phyloP scores from a whole-genome alignment of 257 asterid genomes.

The Asclepias syriaca region DNA sequence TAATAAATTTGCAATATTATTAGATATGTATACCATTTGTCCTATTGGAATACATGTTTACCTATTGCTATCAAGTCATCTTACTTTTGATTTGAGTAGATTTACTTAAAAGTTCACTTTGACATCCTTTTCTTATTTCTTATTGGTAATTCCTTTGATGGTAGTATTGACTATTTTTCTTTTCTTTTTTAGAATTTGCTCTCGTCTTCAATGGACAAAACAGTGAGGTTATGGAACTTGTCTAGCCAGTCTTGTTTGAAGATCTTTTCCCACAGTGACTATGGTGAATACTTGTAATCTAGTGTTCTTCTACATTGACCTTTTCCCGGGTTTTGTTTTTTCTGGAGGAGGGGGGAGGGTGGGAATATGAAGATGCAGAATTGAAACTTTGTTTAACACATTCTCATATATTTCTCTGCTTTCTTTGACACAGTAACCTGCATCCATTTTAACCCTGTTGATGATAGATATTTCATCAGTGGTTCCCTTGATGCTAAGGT shows the following conservation, averaged over 20 bases:
- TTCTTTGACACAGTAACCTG: conserved; percentile 72
- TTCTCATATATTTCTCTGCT: conserved; percentile 12
- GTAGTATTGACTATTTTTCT: conserved; percentile 4
- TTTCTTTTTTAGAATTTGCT: conserved; percentile 54
- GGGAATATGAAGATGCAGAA: too few species aligned
- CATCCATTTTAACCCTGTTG: conserved; percentile 97
- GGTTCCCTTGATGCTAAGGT: conserved; percentile 98
- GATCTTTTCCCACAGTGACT: conserved; percentile 79
- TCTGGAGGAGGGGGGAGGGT: too few species aligned
- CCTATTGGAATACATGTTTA: background rate
- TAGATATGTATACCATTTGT: background rate
- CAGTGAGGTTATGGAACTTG: conserved; percentile 76
- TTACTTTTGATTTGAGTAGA: background rate
- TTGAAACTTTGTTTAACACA: background rate
- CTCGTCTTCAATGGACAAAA: conserved; percentile 89
- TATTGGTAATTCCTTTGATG: background rate
- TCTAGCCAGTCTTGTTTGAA: conserved; percentile 63
- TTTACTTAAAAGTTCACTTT: background rate
- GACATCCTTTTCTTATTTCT: background rate
- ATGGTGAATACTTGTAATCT: conserved; percentile 47
- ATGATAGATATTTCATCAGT: conserved; percentile 94
- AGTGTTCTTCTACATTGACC: background rate
- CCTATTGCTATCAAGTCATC: background rate
- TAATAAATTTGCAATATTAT: background rate
- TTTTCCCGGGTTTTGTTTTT: background rate